These are phyloP conservation scores for Dictyostelium intermedium DNA, from an alignment of 78 protist genomes.

Conservation along the genomic window DNA sequence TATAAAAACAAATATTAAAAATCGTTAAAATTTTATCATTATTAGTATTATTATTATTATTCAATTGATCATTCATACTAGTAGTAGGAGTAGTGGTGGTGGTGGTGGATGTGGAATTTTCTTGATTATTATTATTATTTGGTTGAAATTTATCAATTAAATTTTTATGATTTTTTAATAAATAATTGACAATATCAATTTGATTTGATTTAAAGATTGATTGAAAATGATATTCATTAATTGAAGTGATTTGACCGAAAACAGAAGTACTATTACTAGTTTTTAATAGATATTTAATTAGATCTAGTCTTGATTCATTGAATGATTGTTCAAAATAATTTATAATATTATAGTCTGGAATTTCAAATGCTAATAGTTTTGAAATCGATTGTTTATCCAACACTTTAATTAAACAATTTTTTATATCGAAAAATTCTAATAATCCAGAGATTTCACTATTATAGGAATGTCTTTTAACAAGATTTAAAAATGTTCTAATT, in stretches of 20 bases:
- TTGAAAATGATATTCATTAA: not conserved
- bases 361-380: not conserved
- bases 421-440: not conserved
- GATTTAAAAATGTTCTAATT: not conserved
- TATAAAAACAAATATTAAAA: not conserved
- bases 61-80: not conserved
- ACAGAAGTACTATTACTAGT: not conserved
- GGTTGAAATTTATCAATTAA: not conserved
- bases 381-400: not conserved
- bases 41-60: not conserved
- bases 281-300: not conserved
- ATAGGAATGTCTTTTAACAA: not conserved
- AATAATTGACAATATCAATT: not conserved
- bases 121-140: not conserved
- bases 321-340: not conserved
- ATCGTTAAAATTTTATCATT: not conserved
- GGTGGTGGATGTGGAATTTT: too few species aligned
- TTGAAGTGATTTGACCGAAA: not conserved
- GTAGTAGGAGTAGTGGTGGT: not conserved
- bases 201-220: not conserved
- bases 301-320: not conserved
- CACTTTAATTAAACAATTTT: not conserved
- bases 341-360: not conserved
- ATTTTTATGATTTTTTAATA: not conserved
- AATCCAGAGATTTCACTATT: not conserved